These are phyloP conservation scores for Crepidotus variabilis DNA, from an alignment of 768 basidiomycete species.

Conservation along the genomic window DNA sequence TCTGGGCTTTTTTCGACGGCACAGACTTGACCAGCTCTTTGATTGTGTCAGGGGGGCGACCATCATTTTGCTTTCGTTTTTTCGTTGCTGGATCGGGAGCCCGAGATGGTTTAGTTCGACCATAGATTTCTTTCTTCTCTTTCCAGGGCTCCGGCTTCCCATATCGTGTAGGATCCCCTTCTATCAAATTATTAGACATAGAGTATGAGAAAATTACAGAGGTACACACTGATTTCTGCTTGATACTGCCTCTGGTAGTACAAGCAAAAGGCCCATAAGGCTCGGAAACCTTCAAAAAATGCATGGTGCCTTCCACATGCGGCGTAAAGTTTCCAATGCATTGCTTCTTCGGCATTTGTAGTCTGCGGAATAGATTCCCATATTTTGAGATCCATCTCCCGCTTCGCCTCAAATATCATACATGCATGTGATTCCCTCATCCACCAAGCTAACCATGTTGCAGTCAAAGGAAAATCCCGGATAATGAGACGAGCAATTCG, in stretches of 20 bases:
- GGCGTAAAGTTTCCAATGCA: slow-evolving; percentile 30
- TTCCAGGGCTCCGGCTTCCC: slow-evolving; percentile 26
- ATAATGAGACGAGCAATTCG: slow-evolving; percentile 3
- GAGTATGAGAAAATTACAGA: no score
- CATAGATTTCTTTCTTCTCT: slow-evolving; percentile 4
- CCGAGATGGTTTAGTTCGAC: slow-evolving; percentile 19
- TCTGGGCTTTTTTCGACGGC: not conserved
- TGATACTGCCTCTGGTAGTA: slow-evolving; percentile 16
- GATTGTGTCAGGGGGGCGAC: slow-evolving; percentile 8
- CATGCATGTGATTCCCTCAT: slow-evolving; percentile 18
- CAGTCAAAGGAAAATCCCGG: slow-evolving; percentile 17
- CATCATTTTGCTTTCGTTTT: slow-evolving; percentile 22
- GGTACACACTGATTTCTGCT: slow-evolving; percentile 6
- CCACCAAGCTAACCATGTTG: slow-evolving; percentile 33
- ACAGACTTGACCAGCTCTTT: not conserved
- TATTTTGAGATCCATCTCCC: slow-evolving; percentile 20
- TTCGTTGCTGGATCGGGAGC: slow-evolving; percentile 3
- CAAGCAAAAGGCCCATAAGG: slow-evolving; percentile 12
- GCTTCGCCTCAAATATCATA: slow-evolving; percentile 26
- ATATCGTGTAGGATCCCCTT: slow-evolving; percentile 17
- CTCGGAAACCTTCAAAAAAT: slow-evolving; percentile 20
- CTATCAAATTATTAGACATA: slow-evolving; percentile 6
- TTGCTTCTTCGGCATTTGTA: slow-evolving; percentile 32
- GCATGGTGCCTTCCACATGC: slow-evolving; percentile 18
- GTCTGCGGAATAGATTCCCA: slow-evolving; percentile 29